Evolutionary conservation across 2,329 filamentous ascomycete species (phyloP).

Genomic region (Phaeosphaeria sp.): DNA sequence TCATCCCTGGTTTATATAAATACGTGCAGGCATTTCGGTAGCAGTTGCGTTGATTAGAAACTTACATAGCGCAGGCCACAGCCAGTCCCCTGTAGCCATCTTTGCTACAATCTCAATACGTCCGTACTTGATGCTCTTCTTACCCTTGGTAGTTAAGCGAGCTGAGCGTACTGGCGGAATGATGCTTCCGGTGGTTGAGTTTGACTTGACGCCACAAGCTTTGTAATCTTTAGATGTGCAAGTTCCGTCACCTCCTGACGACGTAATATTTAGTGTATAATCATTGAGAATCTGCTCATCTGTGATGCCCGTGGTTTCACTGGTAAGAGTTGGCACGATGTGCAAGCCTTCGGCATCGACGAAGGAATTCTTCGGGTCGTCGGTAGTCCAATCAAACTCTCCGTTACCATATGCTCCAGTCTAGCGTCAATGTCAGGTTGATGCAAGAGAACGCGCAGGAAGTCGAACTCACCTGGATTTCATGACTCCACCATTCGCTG

Average conservation of each 20-base stretch:
- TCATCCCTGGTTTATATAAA: constrained; percentile 51
- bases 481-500: constrained; percentile 70
- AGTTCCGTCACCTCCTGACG: constrained; percentile 55
- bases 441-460: not conserved
- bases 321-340: constrained; percentile 77
- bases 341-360: constrained; percentile 71
- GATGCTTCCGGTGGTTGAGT: constrained; percentile 74
- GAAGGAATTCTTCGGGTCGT: constrained; percentile 74
- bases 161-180: constrained; percentile 78
- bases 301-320: constrained; percentile 68
- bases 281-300: constrained; percentile 67
- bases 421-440: constrained; percentile 1
- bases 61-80: constrained; percentile 82
- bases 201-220: constrained; percentile 74
- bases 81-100: constrained; percentile 78
- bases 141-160: constrained; percentile 75
- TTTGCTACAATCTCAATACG: constrained; percentile 79
- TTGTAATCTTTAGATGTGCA: constrained; percentile 67
- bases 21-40: not conserved
- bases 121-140: constrained; percentile 78
- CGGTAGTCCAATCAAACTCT: constrained; percentile 74
- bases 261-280: constrained; percentile 39
- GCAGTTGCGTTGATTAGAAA: not conserved
- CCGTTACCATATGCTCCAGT: constrained; percentile 75
- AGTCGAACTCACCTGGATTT: constrained; percentile 59